Base-by-base conservation (phyloP, 163 green algal genomes). In the Chlamydomonas reinhardtii region DNA sequence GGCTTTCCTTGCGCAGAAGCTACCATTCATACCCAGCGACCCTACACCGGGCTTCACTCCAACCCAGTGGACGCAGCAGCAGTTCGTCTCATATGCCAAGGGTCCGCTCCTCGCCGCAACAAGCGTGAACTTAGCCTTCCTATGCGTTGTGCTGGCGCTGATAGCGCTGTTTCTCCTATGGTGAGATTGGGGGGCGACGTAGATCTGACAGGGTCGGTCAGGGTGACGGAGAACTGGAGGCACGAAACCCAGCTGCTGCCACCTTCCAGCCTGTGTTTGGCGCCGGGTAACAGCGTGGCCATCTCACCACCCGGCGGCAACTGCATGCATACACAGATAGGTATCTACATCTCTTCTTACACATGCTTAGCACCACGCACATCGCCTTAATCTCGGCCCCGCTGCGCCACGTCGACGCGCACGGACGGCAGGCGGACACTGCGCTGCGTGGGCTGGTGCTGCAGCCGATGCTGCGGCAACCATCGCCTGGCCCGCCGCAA, bases 41-140 rank as follows among this genome's bases (percentile, higher is more conserved):
- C 16, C 70, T 1, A 80, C 80, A 0, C 80, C 80, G 3, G 80
- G 80, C 5, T 86, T 86, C 70, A 73, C 73, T 56, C 80, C 70
- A 0, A 25, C 37, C 2, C 27, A 75, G 34, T 86, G 80, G 80
- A 35, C 34, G 14, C 31, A 25, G 12, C 37, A 27, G 34, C 35
- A 86, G 12, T 66, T 37, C 15, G n/a, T 34, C 17, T 27, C 22
- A 0, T 86, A 86, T 29, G 69, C 35, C 8, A 70, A 71, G 11
- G 34, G 31, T 0, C 73, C 80, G 0, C 15, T 86, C 0, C 39
- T 86, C 0, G 31, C 27, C 2, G 56, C 69, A 16, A 86, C 80
- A 4, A 27, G 56, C 34, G 32, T 72, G 25, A 85, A 78, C 27
- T 0, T 85, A 4, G 52, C 54, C 9, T 85, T 85, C 70, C 1